Percentiles rank a stretch among this genome's conserved stretches.
Evolutionary conservation across 2,329 filamentous ascomycete species (phyloP).

Genomic region (Lachnellula occidentalis): DNA sequence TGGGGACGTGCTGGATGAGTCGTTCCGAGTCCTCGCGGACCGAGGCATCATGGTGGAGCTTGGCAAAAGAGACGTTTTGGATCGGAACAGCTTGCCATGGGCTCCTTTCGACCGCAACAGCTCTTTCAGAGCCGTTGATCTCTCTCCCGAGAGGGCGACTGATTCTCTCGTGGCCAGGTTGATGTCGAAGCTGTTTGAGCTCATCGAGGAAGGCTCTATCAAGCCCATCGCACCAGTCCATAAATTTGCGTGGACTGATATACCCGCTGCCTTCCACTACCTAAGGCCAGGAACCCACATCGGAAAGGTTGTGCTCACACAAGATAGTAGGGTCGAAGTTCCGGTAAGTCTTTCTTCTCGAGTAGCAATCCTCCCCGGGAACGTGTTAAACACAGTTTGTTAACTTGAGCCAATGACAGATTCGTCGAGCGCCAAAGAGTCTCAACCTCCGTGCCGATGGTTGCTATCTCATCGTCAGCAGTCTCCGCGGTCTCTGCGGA

Average conservation of each 20-base stretch:
- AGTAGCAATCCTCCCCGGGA: no score
- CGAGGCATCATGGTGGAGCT: constrained; percentile 29
- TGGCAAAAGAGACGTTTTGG: constrained; percentile 17
- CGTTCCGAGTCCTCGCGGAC: constrained; percentile 31
- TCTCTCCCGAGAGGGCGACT: constrained; percentile 11
- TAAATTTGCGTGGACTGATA: constrained; percentile 25
- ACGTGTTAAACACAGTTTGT: no score
- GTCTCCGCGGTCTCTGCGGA: constrained; percentile 18
- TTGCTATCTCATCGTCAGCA: constrained; percentile 21
- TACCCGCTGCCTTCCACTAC: constrained; percentile 15
- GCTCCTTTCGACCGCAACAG: constrained; percentile 15
- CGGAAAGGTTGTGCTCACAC: constrained; percentile 37
- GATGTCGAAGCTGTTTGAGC: constrained; percentile 4
- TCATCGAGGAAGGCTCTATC: constrained; percentile 9
- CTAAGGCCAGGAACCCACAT: constrained; percentile 38
- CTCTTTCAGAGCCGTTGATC: constrained; percentile 19
- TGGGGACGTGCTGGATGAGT: constrained; percentile 25
- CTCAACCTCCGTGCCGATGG: constrained; percentile 8
- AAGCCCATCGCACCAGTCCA: constrained; percentile 16
- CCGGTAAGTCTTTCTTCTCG: no score
- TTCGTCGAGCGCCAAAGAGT: constrained; percentile 14
- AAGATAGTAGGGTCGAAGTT: no score
- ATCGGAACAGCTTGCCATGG: constrained; percentile 14
- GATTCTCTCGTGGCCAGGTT: neutral
- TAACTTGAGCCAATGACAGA: no score